These are phyloP conservation scores for Cucurbita pepo DNA, from an alignment of 306 rosid species.

Conservation along the genomic window DNA sequence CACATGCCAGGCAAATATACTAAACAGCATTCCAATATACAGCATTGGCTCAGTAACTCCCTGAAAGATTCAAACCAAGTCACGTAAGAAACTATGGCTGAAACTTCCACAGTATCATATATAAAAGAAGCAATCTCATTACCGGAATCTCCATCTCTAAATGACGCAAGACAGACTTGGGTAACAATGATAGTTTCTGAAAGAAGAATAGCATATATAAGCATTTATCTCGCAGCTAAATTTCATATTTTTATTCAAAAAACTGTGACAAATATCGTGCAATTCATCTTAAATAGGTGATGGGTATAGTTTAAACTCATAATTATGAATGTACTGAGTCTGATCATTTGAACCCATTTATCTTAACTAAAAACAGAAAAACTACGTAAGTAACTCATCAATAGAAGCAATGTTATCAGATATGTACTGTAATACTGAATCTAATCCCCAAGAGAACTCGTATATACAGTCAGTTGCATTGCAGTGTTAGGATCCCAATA, in stretches of 20 bases:
- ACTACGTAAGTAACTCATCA: not conserved
- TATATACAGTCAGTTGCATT: not conserved
- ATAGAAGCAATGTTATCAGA: not conserved
- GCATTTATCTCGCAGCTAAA: conserved; percentile 1
- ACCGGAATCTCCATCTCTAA: conserved; percentile 78
- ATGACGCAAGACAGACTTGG: conserved; percentile 74
- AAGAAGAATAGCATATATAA: conserved; percentile 4
- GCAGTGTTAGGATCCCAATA: not conserved
- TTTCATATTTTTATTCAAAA: not conserved
- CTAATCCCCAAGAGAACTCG: not conserved
- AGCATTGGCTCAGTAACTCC: conserved; percentile 98
- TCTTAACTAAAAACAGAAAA: not conserved
- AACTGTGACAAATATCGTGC: not conserved
- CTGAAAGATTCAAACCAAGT: conserved; percentile 30
- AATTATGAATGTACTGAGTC: not conserved
- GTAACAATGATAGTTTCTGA: conserved; percentile 69
- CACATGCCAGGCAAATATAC: conserved; percentile 98
- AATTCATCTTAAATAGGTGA: not conserved
- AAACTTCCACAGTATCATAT: not conserved
- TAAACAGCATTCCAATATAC: conserved; percentile 92
- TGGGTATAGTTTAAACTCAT: not conserved
- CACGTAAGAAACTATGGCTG: conserved; percentile 1
- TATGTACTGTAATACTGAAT: not conserved
- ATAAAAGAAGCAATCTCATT: conserved; percentile 12
- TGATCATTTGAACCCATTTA: not conserved